A percentile compares a stretch with the other conserved stretches of the same genome.
These are phyloP conservation scores for Magnaporthiopsis incrustans DNA, from an alignment of 2,329 filamentous ascomycete species.

Conservation along the genomic window DNA sequence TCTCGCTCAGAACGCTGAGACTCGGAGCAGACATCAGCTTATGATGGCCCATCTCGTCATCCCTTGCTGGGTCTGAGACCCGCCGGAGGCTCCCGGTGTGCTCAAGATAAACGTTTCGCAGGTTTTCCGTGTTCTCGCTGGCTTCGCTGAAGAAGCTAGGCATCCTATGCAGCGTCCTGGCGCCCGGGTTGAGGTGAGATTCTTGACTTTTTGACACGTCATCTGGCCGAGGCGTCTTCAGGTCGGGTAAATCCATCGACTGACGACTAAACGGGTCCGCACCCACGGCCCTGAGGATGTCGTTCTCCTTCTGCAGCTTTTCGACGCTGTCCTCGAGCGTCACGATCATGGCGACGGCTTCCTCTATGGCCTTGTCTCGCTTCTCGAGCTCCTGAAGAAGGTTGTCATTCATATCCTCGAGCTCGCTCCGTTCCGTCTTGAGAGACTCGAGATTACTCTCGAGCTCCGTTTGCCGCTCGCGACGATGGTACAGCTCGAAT, in stretches of 20 bases:
- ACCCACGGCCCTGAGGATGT: constrained; percentile 45
- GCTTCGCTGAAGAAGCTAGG: constrained; percentile 57
- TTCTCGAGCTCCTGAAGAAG: constrained; percentile 55
- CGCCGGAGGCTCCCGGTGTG: constrained; percentile 44
- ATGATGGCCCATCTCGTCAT: constrained; percentile 21
- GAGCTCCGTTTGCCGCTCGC: constrained; percentile 53
- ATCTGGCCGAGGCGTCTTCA: neutral
- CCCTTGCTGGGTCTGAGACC: constrained; percentile 32
- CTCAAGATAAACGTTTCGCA: constrained; percentile 50
- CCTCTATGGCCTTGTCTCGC: constrained; percentile 61
- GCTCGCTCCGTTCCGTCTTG: constrained; percentile 39
- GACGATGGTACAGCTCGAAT: constrained; percentile 61
- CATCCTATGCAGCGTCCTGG: constrained; percentile 34
- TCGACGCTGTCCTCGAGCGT: constrained; percentile 53
- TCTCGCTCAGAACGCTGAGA: constrained; percentile 58
- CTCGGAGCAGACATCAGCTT: constrained; percentile 45
- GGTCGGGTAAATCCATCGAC: neutral
- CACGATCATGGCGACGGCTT: constrained; percentile 64
- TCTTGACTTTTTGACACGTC: neutral
- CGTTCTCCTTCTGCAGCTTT: constrained; percentile 42
- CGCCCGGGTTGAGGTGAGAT: neutral
- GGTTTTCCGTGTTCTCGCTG: constrained; percentile 51
- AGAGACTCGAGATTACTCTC: constrained; percentile 45
- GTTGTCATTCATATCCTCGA: constrained; percentile 49
- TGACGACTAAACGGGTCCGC: constrained; percentile 16